phyloP scores from a whole-genome alignment of 345 rosid species.

The Hevea brasiliensis region DNA sequence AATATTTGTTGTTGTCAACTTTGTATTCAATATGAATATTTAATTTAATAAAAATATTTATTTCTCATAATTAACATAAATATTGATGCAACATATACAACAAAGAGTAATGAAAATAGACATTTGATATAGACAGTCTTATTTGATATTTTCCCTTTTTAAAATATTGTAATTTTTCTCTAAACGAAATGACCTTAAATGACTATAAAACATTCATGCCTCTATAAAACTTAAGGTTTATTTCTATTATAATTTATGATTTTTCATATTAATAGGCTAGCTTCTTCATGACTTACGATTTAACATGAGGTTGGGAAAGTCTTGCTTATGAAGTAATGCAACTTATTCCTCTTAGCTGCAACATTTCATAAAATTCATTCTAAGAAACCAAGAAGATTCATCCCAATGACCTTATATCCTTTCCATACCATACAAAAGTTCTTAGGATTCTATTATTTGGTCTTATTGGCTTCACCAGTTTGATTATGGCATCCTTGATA shows the following conservation, averaged over 20 bases:
- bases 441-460: slow-evolving; percentile 80
- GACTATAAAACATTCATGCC: not conserved
- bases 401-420: slow-evolving; percentile 41
- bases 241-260: not conserved
- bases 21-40: not conserved
- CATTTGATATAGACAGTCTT: not conserved
- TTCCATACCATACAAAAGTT: slow-evolving; percentile 85
- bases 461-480: slow-evolving; percentile 79
- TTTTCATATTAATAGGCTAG: slow-evolving; percentile 60
- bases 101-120: not conserved
- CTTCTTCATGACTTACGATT: slow-evolving; percentile 86
- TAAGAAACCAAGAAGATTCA: slow-evolving; percentile 47
- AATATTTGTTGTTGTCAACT: not conserved
- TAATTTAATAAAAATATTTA: not conserved
- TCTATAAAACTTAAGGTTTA: not conserved
- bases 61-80: not conserved
- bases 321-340: slow-evolving; percentile 76
- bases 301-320: slow-evolving; percentile 91
- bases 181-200: not conserved
- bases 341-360: slow-evolving; percentile 54
- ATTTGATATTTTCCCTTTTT: not conserved
- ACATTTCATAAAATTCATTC: slow-evolving; percentile 45
- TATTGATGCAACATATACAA: not conserved
- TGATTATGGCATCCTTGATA: slow-evolving; percentile 79
- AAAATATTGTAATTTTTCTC: not conserved